phyloP scores from a whole-genome alignment of 2,329 filamentous ascomycete genomes.

The Exophiala alcalophila region DNA sequence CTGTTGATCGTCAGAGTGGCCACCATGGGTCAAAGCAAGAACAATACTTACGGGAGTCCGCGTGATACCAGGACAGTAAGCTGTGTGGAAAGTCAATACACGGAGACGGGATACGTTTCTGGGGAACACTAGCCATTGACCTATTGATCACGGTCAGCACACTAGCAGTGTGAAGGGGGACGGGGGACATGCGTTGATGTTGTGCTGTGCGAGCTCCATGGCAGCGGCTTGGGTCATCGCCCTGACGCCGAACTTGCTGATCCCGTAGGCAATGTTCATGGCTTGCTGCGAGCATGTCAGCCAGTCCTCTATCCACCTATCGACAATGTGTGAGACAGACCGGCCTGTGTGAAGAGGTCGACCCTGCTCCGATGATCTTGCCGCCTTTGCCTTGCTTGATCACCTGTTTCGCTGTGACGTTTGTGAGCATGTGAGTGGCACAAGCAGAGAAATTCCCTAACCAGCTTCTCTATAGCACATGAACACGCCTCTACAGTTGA shows the following conservation, averaged over 20 bases:
- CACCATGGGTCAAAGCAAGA: too few species aligned
- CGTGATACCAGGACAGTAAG: too few species aligned
- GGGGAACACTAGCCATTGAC: too few species aligned
- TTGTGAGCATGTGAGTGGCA: background rate
- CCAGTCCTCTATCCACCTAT: too few species aligned
- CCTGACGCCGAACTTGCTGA: constrained; percentile 63
- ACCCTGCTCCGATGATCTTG: constrained; percentile 5
- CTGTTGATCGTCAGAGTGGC: too few species aligned
- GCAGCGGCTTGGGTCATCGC: constrained; percentile 64
- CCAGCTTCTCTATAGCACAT: constrained; percentile 13
- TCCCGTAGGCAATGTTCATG: constrained; percentile 53
- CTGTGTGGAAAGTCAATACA: too few species aligned
- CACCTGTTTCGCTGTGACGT: constrained; percentile 4
- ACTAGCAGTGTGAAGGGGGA: too few species aligned
- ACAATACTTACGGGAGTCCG: too few species aligned
- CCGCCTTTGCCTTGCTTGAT: constrained; percentile 6
- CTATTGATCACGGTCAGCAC: too few species aligned
- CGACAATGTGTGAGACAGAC: background rate
- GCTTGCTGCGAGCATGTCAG: constrained; percentile 27
- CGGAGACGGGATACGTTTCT: too few species aligned
- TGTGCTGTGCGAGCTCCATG: constrained; percentile 60
- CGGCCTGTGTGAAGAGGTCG: background rate
- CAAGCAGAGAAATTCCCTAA: background rate
- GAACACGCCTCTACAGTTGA: constrained; percentile 9
- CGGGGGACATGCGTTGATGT: constrained; percentile 61